phyloP scores from a whole-genome alignment of 768 basidiomycete genomes.

The Guyanaporus albipodus region DNA sequence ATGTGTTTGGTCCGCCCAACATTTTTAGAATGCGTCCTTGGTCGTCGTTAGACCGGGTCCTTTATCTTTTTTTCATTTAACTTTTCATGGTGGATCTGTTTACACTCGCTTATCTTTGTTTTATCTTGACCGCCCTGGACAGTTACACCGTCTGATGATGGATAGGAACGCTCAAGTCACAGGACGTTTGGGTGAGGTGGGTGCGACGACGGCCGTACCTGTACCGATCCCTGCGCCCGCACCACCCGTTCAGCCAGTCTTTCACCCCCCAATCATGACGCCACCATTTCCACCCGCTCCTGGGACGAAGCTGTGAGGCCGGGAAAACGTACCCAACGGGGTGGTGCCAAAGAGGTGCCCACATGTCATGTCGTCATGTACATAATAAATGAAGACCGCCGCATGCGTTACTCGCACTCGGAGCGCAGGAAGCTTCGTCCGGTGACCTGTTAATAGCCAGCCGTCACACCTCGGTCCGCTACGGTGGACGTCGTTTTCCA shows the following conservation, averaged over 20 bases:
- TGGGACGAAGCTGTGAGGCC: constrained; percentile 29
- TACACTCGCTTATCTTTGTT: constrained; percentile 10
- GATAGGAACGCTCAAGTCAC: constrained; percentile 61
- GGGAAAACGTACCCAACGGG: no score
- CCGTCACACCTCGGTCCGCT: not conserved
- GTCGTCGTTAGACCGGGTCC: not conserved
- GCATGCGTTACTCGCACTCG: not conserved
- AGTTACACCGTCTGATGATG: constrained; percentile 74
- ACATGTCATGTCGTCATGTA: constrained; percentile 14
- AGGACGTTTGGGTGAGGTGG: constrained; percentile 36
- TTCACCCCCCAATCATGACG: constrained; percentile 30
- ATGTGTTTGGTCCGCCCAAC: constrained; percentile 17
- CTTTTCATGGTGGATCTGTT: constrained; percentile 6
- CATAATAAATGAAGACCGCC: constrained; percentile 17
- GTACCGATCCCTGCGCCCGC: constrained; percentile 22
- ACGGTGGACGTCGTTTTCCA: constrained; percentile 1
- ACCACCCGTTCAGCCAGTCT: constrained; percentile 19
- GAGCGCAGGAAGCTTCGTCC: constrained; percentile 10
- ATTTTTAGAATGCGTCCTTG: constrained; percentile 2
- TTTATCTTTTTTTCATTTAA: constrained; percentile 7
- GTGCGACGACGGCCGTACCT: constrained; percentile 9
- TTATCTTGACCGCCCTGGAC: constrained; percentile 13
- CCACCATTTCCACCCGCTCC: constrained; percentile 28
- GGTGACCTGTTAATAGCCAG: not conserved
- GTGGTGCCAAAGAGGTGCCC: no score